These are phyloP conservation scores for Lactarius akahatsu DNA, from an alignment of 768 basidiomycete genomes.

Conservation along the genomic window DNA sequence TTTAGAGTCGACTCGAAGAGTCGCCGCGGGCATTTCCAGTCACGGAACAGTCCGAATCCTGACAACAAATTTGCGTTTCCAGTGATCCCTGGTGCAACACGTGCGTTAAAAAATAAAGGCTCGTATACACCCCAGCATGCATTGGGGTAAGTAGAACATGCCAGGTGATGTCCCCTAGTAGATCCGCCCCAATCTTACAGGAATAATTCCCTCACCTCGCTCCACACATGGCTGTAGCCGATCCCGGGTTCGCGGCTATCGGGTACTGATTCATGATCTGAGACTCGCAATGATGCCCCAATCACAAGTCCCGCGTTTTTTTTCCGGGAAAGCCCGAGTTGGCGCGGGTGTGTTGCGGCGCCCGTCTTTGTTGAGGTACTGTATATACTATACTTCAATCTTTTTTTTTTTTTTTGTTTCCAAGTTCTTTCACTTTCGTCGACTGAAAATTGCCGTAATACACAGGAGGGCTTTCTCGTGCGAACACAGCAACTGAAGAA, in stretches of 20 bases:
- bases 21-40: neutral
- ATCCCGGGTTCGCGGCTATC: neutral
- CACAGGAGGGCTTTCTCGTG: neutral
- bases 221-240: neutral
- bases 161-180: neutral
- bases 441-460: neutral
- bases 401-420: neutral
- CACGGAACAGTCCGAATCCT: slow-evolving; percentile 1
- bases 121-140: no score
- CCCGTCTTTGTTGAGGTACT: neutral
- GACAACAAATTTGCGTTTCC: neutral
- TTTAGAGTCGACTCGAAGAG: slow-evolving; percentile 15
- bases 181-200: slow-evolving; percentile 3
- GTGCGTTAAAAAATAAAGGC: neutral
- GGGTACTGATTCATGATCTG: neutral
- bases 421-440: neutral
- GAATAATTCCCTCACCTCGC: neutral
- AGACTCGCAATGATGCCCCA: slow-evolving; percentile 1
- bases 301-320: neutral
- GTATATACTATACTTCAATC: neutral
- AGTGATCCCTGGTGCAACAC: neutral
- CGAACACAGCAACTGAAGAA: neutral
- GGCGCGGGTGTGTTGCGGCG: neutral
- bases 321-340: slow-evolving; percentile 10
- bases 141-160: neutral